Percentiles rank a stretch among this genome's conserved stretches.
Evolutionary conservation across 1,139 yeast genomes (phyloP).

Genomic region (Kodamaea plutei): DNA sequence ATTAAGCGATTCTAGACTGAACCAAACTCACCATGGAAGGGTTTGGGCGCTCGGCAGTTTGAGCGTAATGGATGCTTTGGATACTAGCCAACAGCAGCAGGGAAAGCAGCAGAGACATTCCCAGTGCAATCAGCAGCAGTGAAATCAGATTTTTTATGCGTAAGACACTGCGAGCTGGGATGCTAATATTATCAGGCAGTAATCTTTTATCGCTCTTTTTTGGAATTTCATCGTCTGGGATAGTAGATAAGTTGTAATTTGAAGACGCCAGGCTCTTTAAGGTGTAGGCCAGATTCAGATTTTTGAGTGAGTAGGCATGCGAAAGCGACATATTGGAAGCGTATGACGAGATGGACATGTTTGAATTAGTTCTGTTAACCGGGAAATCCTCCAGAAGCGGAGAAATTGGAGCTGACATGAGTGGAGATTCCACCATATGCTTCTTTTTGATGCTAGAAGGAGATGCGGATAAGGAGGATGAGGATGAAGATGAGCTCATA

Average conservation of each 20-base stretch:
- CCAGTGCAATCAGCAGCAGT: constrained; percentile 1
- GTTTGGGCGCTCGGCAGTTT: constrained; percentile 7
- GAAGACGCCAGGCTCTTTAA: constrained; percentile 6
- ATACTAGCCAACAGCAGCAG: constrained; percentile 2
- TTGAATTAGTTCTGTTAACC: constrained; percentile 11
- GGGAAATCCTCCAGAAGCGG: constrained; percentile 6
- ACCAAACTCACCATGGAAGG: constrained; percentile 6
- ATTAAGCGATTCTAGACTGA: constrained; percentile 1
- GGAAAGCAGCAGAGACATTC: constrained; percentile 1
- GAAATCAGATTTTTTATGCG: constrained; percentile 6
- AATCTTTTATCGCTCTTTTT: constrained; percentile 2
- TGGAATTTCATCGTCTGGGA: constrained; percentile 8
- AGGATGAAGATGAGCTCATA: constrained; percentile 7
- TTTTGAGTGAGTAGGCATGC: constrained; percentile 10
- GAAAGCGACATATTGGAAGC: constrained; percentile 17
- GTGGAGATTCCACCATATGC: background rate
- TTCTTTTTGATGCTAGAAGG: constrained; percentile 3
- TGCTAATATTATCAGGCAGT: constrained; percentile 2
- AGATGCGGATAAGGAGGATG: constrained; percentile 7
- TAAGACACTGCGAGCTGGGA: constrained; percentile 1
- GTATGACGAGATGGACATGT: constrained; percentile 15
- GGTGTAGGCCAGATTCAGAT: constrained; percentile 8
- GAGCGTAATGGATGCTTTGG: constrained; percentile 5
- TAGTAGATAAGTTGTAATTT: constrained; percentile 8
- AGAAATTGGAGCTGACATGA: constrained; percentile 2